Evolutionary conservation across 805 yeast species (phyloP), one percentile per base, ranked within the genome.

Genomic region (Deakozyma indianensis): DNA sequence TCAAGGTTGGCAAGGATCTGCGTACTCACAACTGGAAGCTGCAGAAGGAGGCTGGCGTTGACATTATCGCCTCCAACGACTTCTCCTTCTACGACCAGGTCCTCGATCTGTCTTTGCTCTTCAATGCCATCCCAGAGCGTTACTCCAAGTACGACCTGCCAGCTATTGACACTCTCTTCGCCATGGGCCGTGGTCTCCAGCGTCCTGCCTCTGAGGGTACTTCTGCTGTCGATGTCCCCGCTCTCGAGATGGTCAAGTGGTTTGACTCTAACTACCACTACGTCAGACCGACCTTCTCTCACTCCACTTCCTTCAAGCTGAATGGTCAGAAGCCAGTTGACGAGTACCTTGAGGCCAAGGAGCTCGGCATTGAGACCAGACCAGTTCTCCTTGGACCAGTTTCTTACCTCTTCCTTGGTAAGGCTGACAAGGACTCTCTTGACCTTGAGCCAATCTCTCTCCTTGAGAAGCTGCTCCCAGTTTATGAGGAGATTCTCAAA

Each of bases 121-220:
- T 92, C 82, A 92, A 92, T 64, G 96, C 80, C 58, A 77, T 92
- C 65, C 98, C 98, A 66, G 94, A 86, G 61, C 83, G 97, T 72
- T 92, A 92, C 81, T 74, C 90, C 71, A 83, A 92, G 76, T 85
- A 74, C 71, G 78, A 81, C 61, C 78, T 92, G 66, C 77, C 86
- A 55, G 80, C 86, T 66, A 75, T 92, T 57, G 98, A 92, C 71
- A 84, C 86, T 52, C 71, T 84, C 62, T 92, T 92, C 67, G 98
- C 98, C 64, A 92, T 92, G 97, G 98, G 97, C 72, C 87, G 98
- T 79, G 98, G 98, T 80, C 77, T 92, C 68, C 98, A 92, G 76
- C 85, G 92, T 74, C 80, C 83, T 70, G 95, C 94, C 56, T 83
- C 94, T 56, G 94, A 82, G 58, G 64, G 87, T 55, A 66, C 78